phyloP scores from a whole-genome alignment of 257 asterid genomes.

The Jacaranda copaia region DNA sequence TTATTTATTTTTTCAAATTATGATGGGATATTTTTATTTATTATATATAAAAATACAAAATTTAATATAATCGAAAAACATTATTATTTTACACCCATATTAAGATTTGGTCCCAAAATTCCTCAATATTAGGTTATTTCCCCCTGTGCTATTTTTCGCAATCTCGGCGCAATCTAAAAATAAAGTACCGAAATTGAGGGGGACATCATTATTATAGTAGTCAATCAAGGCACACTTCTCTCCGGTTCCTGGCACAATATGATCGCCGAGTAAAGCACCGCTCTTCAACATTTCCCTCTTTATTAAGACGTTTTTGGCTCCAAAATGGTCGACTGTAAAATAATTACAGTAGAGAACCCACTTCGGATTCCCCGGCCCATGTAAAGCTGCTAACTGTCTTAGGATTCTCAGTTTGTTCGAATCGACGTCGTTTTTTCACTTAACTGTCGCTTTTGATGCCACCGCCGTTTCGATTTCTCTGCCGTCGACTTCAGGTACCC shows the following conservation, averaged over 20 bases:
- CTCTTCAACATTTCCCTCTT: neutral
- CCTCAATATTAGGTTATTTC: too few relatives aligned
- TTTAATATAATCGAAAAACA: too few relatives aligned
- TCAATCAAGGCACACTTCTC: conserved; percentile 34
- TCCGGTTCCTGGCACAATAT: conserved; percentile 29
- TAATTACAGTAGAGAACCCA: conserved; percentile 42
- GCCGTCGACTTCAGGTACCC: conserved; percentile 19
- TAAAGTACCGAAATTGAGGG: conserved; percentile 34
- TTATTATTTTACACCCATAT: too few relatives aligned
- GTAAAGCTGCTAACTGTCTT: conserved; percentile 34
- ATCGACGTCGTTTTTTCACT: conserved; percentile 29
- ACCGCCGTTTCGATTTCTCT: conserved; percentile 35
- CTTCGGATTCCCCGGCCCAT: conserved; percentile 25
- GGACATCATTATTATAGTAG: conserved; percentile 29
- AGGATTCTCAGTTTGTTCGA: conserved; percentile 32
- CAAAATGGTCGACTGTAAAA: neutral
- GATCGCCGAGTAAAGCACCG: neutral
- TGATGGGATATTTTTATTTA: too few relatives aligned
- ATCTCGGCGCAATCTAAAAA: conserved; percentile 9
- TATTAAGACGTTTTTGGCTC: neutral
- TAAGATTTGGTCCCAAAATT: too few relatives aligned
- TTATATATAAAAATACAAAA: too few relatives aligned
- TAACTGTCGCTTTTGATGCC: conserved; percentile 28
- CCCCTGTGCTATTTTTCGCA: neutral
- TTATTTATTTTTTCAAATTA: too few relatives aligned